Evolutionary conservation across 305 asterid genomes (phyloP), one percentile per base, ranked within the genome.

Genomic region (Fraxinus ornus): DNA sequence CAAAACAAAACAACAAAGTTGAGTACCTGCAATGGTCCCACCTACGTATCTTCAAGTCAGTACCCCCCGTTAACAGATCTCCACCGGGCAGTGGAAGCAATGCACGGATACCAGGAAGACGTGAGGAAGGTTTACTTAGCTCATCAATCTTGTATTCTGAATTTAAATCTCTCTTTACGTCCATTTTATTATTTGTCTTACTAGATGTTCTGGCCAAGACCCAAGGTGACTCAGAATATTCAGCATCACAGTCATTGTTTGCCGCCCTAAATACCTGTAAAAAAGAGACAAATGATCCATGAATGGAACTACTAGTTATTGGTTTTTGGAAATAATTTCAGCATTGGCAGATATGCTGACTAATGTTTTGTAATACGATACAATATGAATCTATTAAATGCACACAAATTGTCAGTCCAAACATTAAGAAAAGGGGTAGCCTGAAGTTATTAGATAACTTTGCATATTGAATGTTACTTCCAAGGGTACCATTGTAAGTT

Each of bases 21-120:
- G 60, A 73, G 57, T 80, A 91, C 95, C 98, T 94, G 89, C 91
- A 91, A 85, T 96, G 98, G 85, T 96, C 98, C 98, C 98, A 96
- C 52, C 97, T 91, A 37, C 99, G 99, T 79, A 96, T 91, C 87
- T 91, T 96, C 90, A 96, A 89, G 91, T 96, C 99, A 73, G 97
- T 92, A 77, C 99, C 98, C 87, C 95, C 99, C 0, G 98, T 94
- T 87, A 96, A 85, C 49, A 96, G 87, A 91, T 96, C 98, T 81
- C 99, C 99, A 77, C 99, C 92, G 81, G 98, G 98, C 86, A 96
- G 88, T 21, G 99, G 99, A 86, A 96, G 97, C 93, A 96, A 91
- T 17, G 99, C 91, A 81, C 98, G 99, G 84, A 94, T 86, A 78
- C 99, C 99, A 86, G 98, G 95, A 77, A 92, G 83, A 70, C 96